These are phyloP conservation scores for Nephelium lappaceum DNA, from an alignment of 345 rosid genomes.

Conservation along the genomic window DNA sequence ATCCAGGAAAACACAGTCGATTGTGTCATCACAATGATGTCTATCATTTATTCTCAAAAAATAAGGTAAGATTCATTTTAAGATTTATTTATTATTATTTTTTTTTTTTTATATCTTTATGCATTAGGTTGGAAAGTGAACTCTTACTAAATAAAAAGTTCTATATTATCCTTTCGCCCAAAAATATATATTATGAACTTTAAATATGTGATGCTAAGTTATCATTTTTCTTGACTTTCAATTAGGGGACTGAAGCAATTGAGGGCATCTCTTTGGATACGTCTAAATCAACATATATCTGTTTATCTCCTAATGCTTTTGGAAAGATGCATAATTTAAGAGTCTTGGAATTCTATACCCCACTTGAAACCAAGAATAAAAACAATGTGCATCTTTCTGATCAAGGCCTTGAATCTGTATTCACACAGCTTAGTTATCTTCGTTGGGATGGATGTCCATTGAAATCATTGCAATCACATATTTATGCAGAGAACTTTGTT, in stretches of 20 bases:
- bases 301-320: constrained; percentile 20
- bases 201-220: neutral
- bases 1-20: constrained; percentile 25
- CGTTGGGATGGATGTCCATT: constrained; percentile 36
- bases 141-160: no score
- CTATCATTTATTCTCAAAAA: neutral
- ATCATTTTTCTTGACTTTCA: neutral
- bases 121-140: no score
- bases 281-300: constrained; percentile 6
- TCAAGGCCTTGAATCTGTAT: constrained; percentile 27
- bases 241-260: constrained; percentile 33
- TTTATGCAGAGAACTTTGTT: constrained; percentile 31
- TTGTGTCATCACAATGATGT: constrained; percentile 19
- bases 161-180: no score
- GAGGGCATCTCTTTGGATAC: constrained; percentile 29
- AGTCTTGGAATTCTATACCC: constrained; percentile 27
- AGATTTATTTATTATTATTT: no score
- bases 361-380: neutral
- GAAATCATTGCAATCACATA: constrained; percentile 33
- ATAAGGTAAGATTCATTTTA: no score
- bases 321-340: constrained; percentile 30
- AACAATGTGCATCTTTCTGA: constrained; percentile 5
- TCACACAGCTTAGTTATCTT: constrained; percentile 27
- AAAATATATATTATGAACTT: no score
- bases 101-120: no score